Base-by-base conservation (phyloP, 306 rosid genomes). In the Pueraria montana region DNA sequence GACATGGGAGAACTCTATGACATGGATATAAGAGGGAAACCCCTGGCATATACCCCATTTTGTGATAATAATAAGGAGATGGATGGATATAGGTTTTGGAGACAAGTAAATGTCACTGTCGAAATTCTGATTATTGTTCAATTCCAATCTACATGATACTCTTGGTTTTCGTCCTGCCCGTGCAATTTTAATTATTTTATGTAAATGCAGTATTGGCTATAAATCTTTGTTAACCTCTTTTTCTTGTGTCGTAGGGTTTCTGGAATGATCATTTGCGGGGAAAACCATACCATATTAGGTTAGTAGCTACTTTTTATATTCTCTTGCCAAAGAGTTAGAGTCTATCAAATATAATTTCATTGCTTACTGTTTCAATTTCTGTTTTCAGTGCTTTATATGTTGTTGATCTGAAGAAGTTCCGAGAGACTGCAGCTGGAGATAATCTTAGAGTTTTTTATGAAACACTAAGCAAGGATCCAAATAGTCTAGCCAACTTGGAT, bases 1-100 rank as follows among this genome's bases (percentile, higher is more conserved):
- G 66, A 59, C n/a, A 59, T 59, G 66, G 66, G 66, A 59, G 66
- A 11, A 59, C 36, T 59, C 66, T 59, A 59, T 59, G 36, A 59
- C 36, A 59, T 59, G 66, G 36, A 59, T 59, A 20, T 59, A 11
- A 59, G 17, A 23, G 66, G 66, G 24, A 59, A 59, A 59, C 66
- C 36, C 66, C 36, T 23, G 34, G 34, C 65, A 23, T 23, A 59
- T 59, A 59, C 66, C 24, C 66, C 36, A 23, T 59, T 59, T 24
- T 55, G 62, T 23, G 66, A 59, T 59, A 59, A 59, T 24, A 59
- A 59, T 12, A 24, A 59, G 34, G 36, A 59, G 3, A 59, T 59
- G 36, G 66, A 23, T 59, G 66, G 66, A 23, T 59, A 59, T 12
- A 34, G 17, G 36, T 59, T 59, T 59, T 59, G 66, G 66, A 59